Conservation (phyloP, 2,329 filamentous ascomycete genomes). For the Arthrobotrys conoides region DNA sequence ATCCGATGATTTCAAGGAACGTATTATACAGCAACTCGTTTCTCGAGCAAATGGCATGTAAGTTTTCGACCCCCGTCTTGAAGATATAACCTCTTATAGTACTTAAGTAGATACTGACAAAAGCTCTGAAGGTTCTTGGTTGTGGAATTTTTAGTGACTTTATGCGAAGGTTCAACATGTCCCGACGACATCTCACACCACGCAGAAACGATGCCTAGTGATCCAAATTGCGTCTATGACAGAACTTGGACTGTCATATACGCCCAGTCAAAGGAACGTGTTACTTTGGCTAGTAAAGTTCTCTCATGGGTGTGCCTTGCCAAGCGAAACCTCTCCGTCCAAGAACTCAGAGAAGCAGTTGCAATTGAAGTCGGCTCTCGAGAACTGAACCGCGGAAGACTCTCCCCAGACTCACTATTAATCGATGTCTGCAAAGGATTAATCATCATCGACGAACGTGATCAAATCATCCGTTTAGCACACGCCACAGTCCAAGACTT, state of each 20-base stretch:
- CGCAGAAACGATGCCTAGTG: slow-evolving; percentile 1
- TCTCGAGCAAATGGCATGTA: slow-evolving; percentile 6
- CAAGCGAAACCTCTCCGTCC: slow-evolving; percentile 1
- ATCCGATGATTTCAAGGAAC: slow-evolving; percentile 3
- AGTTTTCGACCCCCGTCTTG: not conserved
- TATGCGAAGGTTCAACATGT: slow-evolving; percentile 6
- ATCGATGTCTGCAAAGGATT: slow-evolving; percentile 9
- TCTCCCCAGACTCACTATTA: not conserved
- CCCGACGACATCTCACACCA: slow-evolving; percentile 1
- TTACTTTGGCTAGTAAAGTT: not conserved
- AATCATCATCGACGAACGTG: slow-evolving; percentile 3
- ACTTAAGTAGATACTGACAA: not conserved
- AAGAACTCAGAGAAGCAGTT: slow-evolving; percentile 1
- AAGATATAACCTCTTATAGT: not conserved
- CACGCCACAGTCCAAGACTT: slow-evolving; percentile 6
- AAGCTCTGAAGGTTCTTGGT: not conserved
- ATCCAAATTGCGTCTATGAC: not conserved
- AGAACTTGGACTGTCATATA: not conserved
- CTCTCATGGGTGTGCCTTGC: slow-evolving; percentile 5
- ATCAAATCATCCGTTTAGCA: not conserved
- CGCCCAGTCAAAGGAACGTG: not conserved
- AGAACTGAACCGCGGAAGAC: not conserved
- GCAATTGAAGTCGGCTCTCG: not conserved
- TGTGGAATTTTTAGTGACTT: not conserved
- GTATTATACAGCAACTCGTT: not conserved